Conservation (phyloP, 2,329 filamentous ascomycete species). For the Colletotrichum sublineola region DNA sequence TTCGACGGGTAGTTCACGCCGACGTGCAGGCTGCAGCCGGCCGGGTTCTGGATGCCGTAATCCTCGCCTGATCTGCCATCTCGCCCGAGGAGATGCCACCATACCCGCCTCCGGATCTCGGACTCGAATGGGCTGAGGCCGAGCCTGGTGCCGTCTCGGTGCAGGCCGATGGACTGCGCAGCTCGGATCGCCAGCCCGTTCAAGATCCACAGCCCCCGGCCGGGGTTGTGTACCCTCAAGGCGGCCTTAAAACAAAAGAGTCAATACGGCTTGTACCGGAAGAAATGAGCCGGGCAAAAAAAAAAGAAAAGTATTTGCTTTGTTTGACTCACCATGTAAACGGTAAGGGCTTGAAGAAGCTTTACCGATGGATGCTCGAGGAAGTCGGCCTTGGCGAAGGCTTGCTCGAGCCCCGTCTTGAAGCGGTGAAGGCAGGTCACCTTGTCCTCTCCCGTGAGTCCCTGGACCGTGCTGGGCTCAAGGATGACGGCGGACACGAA, state of each 20-base stretch:
- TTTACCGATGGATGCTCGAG: constrained; percentile 55
- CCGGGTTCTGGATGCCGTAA: constrained; percentile 57
- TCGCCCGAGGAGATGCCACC: constrained; percentile 67
- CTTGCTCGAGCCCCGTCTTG: constrained; percentile 54
- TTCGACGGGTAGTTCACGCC: constrained; percentile 69
- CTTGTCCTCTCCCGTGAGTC: constrained; percentile 45
- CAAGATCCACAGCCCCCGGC: constrained; percentile 55
- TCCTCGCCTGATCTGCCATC: constrained; percentile 69
- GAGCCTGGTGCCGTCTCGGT: constrained; percentile 58
- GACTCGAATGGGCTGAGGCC: constrained; percentile 58
- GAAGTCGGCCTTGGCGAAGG: constrained; percentile 55
- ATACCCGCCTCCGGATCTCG: constrained; percentile 67
- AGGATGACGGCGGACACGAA: constrained; percentile 60
- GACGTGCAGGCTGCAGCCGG: constrained; percentile 50
- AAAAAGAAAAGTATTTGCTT: background rate
- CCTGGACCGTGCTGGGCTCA: constrained; percentile 52
- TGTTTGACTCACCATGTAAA: constrained; percentile 53
- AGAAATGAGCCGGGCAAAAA: background rate
- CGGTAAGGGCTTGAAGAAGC: constrained; percentile 52
- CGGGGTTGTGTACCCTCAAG: constrained; percentile 51
- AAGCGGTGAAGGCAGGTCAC: constrained; percentile 47
- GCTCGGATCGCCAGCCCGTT: constrained; percentile 61
- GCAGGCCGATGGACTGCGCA: constrained; percentile 64
- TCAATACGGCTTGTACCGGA: background rate
- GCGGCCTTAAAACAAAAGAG: constrained; percentile 46